Percentiles rank a stretch among this genome's conserved stretches.
phyloP scores from a whole-genome alignment of 164 flowering plant species.

The Piper longum region DNA sequence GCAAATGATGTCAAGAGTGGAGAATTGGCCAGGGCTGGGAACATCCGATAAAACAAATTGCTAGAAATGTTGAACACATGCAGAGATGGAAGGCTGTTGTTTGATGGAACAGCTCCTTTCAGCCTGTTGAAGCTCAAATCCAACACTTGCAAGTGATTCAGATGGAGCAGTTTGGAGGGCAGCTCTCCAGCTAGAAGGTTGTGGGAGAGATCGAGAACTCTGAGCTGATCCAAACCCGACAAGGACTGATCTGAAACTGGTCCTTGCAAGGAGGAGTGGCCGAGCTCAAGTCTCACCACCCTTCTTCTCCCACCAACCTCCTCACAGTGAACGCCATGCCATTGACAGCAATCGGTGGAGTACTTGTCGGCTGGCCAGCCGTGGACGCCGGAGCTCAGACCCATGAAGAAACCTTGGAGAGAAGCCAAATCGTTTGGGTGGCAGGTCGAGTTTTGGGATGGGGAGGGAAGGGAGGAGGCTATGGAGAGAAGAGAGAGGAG shows the following conservation, averaged over 20 bases:
- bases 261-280: slow-evolving; percentile 38
- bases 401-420: slow-evolving; percentile 6
- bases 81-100: slow-evolving; percentile 31
- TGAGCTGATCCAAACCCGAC: slow-evolving; percentile 35
- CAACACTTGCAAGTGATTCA: slow-evolving; percentile 44
- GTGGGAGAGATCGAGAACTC: slow-evolving; percentile 50
- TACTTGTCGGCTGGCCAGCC: slow-evolving; percentile 1
- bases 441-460: slow-evolving; percentile 7
- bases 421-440: slow-evolving; percentile 11
- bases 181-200: slow-evolving; percentile 39
- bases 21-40: slow-evolving; percentile 21
- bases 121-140: slow-evolving; percentile 59
- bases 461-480: no score
- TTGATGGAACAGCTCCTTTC: slow-evolving; percentile 24
- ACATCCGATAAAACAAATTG: slow-evolving; percentile 38
- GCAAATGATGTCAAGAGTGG: slow-evolving; percentile 34
- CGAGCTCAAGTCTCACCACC: slow-evolving; percentile 34
- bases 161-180: slow-evolving; percentile 39
- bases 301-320: slow-evolving; percentile 5
- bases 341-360: slow-evolving; percentile 33
- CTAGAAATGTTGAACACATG: slow-evolving; percentile 39
- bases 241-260: slow-evolving; percentile 25
- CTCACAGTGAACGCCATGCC: slow-evolving; percentile 55
- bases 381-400: slow-evolving; percentile 3
- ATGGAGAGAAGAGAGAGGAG: no score